A percentile compares a stretch with the other conserved stretches of the same genome.
Evolutionary conservation across 192 early-diverging fungal genomes (phyloP).

Genomic region (Coemansia sp.): DNA sequence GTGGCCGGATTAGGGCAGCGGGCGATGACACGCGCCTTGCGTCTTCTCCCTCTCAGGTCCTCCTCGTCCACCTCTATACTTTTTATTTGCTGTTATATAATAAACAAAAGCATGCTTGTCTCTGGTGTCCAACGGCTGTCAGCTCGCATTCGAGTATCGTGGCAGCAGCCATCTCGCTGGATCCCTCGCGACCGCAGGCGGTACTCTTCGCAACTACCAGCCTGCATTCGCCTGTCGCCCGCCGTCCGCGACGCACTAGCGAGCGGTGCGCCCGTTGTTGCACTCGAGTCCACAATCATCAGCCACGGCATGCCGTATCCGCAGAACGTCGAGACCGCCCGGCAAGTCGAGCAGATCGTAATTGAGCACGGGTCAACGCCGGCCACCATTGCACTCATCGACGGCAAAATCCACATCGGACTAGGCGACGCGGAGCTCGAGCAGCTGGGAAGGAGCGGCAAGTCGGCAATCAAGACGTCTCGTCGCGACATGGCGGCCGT

Average conservation of each 20-base stretch:
- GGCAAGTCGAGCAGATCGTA: conserved; percentile 78
- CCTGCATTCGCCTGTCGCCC: conserved; percentile 22
- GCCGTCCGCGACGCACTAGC: conserved; percentile 60
- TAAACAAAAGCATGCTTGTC: neutral
- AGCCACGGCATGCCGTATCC: conserved; percentile 97
- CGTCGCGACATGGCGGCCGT: conserved; percentile 83
- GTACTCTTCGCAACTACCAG: neutral
- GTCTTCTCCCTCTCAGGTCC: neutral
- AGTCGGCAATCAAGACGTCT: conserved; percentile 76
- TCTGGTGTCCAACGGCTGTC: neutral
- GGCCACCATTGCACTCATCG: conserved; percentile 89
- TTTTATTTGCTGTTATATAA: neutral
- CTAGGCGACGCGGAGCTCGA: conserved; percentile 66
- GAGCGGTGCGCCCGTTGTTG: conserved; percentile 74
- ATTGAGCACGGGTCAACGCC: conserved; percentile 73
- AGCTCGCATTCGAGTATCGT: neutral
- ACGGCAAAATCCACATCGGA: conserved; percentile 85
- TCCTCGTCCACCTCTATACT: neutral
- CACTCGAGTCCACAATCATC: conserved; percentile 95
- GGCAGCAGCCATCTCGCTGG: neutral
- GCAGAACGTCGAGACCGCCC: conserved; percentile 86
- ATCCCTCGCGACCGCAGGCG: neutral
- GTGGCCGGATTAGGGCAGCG: neutral
- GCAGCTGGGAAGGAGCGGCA: conserved; percentile 63
- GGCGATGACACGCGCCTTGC: neutral